Percentiles rank a stretch among this genome's conserved stretches.
Evolutionary conservation across 139 green algal species (phyloP).

Genomic region (Axilococcus clingmanii): DNA sequence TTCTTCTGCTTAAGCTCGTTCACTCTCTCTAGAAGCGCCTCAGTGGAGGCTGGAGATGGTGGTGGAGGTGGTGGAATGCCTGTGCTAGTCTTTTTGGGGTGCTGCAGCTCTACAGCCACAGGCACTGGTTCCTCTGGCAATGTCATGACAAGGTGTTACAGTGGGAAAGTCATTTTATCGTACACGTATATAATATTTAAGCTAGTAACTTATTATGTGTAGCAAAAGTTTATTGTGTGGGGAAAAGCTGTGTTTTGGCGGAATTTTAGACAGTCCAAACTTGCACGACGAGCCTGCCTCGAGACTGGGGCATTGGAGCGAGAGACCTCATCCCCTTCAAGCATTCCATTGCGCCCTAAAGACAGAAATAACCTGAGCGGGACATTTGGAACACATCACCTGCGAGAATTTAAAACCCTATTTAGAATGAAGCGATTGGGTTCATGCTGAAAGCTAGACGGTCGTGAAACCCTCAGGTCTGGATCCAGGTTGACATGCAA

Average conservation of each 20-base stretch:
- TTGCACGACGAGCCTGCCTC: too few species aligned
- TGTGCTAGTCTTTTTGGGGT: slow-evolving; percentile 1
- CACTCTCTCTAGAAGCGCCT: neutral
- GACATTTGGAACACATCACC: too few species aligned
- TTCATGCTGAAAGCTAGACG: too few species aligned
- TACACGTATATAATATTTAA: neutral
- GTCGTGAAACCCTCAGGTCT: too few species aligned
- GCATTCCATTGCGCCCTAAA: too few species aligned
- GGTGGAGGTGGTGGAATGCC: slow-evolving; percentile 20
- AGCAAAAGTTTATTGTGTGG: neutral
- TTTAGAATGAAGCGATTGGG: too few species aligned
- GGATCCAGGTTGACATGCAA: too few species aligned
- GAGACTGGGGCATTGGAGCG: too few species aligned
- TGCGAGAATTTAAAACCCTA: too few species aligned
- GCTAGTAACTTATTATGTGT: neutral
- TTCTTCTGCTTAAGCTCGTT: neutral
- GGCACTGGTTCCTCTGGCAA: neutral
- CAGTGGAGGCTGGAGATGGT: neutral
- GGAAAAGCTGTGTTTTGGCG: neutral
- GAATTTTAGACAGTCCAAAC: too few species aligned
- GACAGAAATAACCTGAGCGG: too few species aligned
- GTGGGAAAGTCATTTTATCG: neutral
- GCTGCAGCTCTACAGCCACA: slow-evolving; percentile 11
- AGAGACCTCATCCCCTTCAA: too few species aligned
- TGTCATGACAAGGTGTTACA: neutral